phyloP scores from a whole-genome alignment of 108 stramenopile species.

The Pseudonitzschia multiseries region DNA sequence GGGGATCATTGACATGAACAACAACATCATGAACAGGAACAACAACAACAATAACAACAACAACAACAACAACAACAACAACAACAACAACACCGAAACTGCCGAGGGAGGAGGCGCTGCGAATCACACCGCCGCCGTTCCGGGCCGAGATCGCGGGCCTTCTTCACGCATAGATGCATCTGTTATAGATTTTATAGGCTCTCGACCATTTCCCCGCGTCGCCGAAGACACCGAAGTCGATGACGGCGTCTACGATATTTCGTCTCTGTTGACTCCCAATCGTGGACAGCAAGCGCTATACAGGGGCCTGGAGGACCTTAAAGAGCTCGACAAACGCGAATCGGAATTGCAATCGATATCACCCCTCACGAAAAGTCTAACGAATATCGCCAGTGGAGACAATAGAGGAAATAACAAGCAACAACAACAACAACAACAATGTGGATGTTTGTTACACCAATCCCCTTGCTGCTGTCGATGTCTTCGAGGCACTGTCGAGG shows the following conservation, averaged over 20 bases:
- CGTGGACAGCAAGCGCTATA: slow-evolving; percentile 40
- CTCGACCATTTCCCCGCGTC: not conserved
- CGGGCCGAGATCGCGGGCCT: too few relatives aligned
- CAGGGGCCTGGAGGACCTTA: slow-evolving; percentile 36
- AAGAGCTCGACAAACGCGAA: slow-evolving; percentile 37
- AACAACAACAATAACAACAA: not conserved
- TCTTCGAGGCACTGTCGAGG: slow-evolving; percentile 44
- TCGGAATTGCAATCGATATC: slow-evolving; percentile 24
- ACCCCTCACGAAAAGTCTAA: slow-evolving; percentile 30
- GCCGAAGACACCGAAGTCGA: not conserved
- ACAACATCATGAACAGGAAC: not conserved
- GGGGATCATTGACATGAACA: not conserved
- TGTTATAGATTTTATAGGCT: too few relatives aligned
- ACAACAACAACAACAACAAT: too few relatives aligned
- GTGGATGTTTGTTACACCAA: slow-evolving; percentile 16
- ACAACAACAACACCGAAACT: not conserved
- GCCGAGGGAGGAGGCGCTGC: too few relatives aligned
- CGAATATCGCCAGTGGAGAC: slow-evolving; percentile 25
- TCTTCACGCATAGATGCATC: too few relatives aligned
- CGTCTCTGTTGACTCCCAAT: slow-evolving; percentile 32
- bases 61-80: not conserved
- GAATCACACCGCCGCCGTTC: too few relatives aligned
- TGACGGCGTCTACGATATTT: not conserved
- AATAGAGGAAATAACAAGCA: too few relatives aligned
- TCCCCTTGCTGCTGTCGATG: slow-evolving; percentile 30